Evolutionary conservation across 495 filamentous ascomycete genomes (phyloP), one percentile per base, ranked within the genome.

Genomic region (Lepidopterella palustris): DNA sequence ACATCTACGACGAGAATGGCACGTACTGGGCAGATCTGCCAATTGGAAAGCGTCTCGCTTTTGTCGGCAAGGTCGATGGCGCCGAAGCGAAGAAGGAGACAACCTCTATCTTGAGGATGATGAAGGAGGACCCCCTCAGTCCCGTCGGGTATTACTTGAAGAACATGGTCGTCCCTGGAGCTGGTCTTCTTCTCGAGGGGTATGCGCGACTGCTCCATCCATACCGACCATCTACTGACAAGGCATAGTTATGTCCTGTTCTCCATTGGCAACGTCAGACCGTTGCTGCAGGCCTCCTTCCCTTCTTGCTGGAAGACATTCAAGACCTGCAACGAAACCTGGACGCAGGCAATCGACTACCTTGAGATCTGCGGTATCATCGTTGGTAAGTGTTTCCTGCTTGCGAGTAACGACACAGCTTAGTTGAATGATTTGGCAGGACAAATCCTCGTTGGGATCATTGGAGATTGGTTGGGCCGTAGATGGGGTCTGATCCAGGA

Each of bases 401-500:
- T 15, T 28, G 10, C 48, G 24, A 11, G 3, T 18, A 42, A 42
- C 9, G 9, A 18, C 10, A 42, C 27, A 42, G 21, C 15, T 5
- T 23, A 23, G 11, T 53, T 57, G 53, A 28, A 63, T 29, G 10
- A 42, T 40, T 15, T 23, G 2, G 10, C 26, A 67, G 65, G 65
- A 27, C 68, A 70, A 52, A 78, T 90, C 25, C 71, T 82, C 31
- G 88, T 95, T 47, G 89, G 89, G 62, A 70, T 86, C 57, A 58
- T 84, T 39, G 77, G 78, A 71, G 77, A 79, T 57, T 83, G 79
- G 81, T n/a, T 69, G 60, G 91, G 91, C 58, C 88, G 91, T 67
- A 85, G 91, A 64, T 96, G 85, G 85, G 90, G 90, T 78, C 76
- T 96, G 49, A 92, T 95, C 66, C 90, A 95, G 74, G 91, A 96